phyloP scores from a whole-genome alignment of 345 rosid genomes.

The Iberis pinnata region DNA sequence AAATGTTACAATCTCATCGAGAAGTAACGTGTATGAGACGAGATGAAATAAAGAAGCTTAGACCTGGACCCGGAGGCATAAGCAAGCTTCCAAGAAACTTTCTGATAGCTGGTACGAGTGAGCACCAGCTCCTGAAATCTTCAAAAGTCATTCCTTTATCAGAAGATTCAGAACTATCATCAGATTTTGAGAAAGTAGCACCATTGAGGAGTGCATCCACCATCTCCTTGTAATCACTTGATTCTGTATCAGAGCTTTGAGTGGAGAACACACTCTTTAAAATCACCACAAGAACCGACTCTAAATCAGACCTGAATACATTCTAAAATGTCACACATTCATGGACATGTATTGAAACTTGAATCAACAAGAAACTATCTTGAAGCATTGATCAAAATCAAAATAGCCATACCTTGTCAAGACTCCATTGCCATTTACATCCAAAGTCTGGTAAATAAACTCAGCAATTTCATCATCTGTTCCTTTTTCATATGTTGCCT shows the following conservation, averaged over 20 bases:
- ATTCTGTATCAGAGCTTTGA: constrained; percentile 31
- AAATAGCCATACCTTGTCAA: constrained; percentile 47
- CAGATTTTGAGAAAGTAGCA: constrained; percentile 49
- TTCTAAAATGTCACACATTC: neutral
- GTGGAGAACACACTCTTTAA: constrained; percentile 41
- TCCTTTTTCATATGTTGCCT: constrained; percentile 84
- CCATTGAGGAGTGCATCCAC: constrained; percentile 48
- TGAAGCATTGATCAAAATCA: no score
- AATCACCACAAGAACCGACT: constrained; percentile 40
- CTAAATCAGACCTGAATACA: constrained; percentile 66
- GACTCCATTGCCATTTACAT: constrained; percentile 52
- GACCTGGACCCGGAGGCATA: constrained; percentile 60
- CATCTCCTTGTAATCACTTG: constrained; percentile 35
- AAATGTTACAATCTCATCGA: neutral
- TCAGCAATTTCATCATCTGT: constrained; percentile 74
- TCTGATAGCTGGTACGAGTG: constrained; percentile 57
- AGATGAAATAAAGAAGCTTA: neutral
- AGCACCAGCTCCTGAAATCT: constrained; percentile 71
- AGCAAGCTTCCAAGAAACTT: constrained; percentile 79
- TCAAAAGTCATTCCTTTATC: constrained; percentile 63
- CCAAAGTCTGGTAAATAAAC: constrained; percentile 63
- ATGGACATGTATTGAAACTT: neutral
- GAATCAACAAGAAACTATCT: neutral
- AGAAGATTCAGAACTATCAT: constrained; percentile 21
- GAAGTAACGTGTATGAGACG: constrained; percentile 1